Evolutionary conservation across 805 yeast species (phyloP).

Genomic region (Saturnispora mendoncae): DNA sequence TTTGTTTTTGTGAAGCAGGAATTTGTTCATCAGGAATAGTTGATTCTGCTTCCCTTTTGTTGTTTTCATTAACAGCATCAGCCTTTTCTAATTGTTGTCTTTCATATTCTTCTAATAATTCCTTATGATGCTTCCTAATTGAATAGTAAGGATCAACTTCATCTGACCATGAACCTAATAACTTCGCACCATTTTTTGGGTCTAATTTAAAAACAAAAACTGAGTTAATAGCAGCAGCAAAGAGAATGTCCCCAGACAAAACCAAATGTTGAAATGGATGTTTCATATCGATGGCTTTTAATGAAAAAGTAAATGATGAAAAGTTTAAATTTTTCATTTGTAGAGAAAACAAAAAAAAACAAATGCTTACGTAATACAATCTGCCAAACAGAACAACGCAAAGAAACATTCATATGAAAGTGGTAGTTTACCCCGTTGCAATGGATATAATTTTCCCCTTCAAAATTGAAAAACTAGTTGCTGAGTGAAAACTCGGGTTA

Average conservation of each 20-base stretch:
- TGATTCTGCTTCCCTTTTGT: constrained; percentile 11
- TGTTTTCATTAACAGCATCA: constrained; percentile 10
- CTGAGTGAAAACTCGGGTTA: neutral
- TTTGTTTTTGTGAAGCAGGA: constrained; percentile 23
- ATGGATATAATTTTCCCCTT: neutral
- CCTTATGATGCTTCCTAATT: constrained; percentile 40
- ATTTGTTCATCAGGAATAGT: constrained; percentile 14
- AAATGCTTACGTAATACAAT: too few relatives aligned
- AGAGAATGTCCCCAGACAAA: constrained; percentile 41
- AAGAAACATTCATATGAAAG: too few relatives aligned
- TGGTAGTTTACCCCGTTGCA: too few relatives aligned
- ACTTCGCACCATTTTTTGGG: constrained; percentile 30
- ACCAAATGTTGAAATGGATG: constrained; percentile 63
- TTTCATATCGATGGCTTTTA: constrained; percentile 38
- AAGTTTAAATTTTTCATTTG: too few relatives aligned
- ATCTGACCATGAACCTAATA: constrained; percentile 59
- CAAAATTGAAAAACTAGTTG: neutral
- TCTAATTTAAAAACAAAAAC: constrained; percentile 42
- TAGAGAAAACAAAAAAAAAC: too few relatives aligned
- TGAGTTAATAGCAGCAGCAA: constrained; percentile 49
- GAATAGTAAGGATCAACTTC: constrained; percentile 39
- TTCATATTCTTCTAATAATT: constrained; percentile 28
- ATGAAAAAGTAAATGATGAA: too few relatives aligned
- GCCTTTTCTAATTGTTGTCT: constrained; percentile 20
- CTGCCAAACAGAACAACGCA: too few relatives aligned